These are phyloP conservation scores for Simplicillium aogashimaense DNA, from an alignment of 2,329 filamentous ascomycete genomes.

Conservation along the genomic window DNA sequence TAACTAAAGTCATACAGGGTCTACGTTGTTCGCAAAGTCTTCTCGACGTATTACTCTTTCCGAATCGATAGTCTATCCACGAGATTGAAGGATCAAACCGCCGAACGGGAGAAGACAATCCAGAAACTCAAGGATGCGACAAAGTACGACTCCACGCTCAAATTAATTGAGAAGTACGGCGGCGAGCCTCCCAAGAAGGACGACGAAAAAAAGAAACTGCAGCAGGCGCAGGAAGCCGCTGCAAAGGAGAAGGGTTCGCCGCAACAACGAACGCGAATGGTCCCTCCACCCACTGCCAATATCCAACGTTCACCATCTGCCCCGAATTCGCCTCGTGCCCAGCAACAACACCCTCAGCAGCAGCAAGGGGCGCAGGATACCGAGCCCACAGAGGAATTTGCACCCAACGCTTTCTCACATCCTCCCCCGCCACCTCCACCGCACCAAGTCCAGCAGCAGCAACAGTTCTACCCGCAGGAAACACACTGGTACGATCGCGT, in stretches of 20 bases:
- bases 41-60: slow-evolving; percentile 69
- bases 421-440: slow-evolving; percentile 13
- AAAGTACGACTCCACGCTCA: slow-evolving; percentile 89
- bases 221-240: slow-evolving; percentile 5
- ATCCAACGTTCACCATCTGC: slow-evolving; percentile 37
- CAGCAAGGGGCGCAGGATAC: background rate
- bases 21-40: slow-evolving; percentile 57
- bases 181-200: slow-evolving; percentile 44
- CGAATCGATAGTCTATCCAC: slow-evolving; percentile 61
- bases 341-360: background rate
- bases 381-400: slow-evolving; percentile 53
- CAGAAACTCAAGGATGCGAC: slow-evolving; percentile 91
- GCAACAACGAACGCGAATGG: slow-evolving; percentile 34
- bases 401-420: slow-evolving; percentile 56
- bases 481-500: slow-evolving; percentile 90
- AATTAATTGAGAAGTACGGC: slow-evolving; percentile 91
- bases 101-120: slow-evolving; percentile 77
- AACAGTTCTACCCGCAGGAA: slow-evolving; percentile 19
- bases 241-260: slow-evolving; percentile 9
- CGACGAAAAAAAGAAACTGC: slow-evolving; percentile 14
- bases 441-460: slow-evolving; percentile 16
- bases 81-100: slow-evolving; percentile 64
- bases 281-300: slow-evolving; percentile 54
- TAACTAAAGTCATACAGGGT: slow-evolving; percentile 49
- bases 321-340: slow-evolving; percentile 17